phyloP scores from a whole-genome alignment of 345 rosid genomes.

The Salix exigua region DNA sequence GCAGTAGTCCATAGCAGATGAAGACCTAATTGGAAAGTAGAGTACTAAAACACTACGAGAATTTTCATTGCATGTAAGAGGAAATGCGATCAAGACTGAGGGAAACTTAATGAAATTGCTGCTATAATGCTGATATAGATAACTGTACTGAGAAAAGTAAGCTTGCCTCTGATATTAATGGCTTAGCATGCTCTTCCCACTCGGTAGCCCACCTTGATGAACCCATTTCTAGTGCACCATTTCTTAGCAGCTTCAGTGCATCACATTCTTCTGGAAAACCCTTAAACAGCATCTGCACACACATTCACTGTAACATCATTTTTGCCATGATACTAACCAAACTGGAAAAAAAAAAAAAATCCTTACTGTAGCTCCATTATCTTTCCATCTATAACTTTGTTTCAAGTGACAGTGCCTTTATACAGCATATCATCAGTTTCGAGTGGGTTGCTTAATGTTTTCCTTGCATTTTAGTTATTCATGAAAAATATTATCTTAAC shows the following conservation, averaged over 20 bases:
- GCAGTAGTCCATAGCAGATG: too few species aligned
- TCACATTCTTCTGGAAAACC: conserved; percentile 73
- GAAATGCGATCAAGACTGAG: neutral
- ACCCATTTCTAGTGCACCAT: conserved; percentile 62
- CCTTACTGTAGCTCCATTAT: too few species aligned
- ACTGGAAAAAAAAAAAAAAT: neutral
- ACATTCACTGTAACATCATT: neutral
- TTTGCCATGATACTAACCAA: neutral
- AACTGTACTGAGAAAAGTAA: neutral
- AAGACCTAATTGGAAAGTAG: neutral
- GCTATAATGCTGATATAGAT: neutral
- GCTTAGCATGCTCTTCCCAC: conserved; percentile 92
- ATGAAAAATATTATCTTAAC: neutral
- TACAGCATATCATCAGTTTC: neutral
- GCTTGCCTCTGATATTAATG: conserved; percentile 40
- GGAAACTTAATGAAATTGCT: neutral
- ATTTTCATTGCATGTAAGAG: neutral
- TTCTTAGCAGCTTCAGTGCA: conserved; percentile 51
- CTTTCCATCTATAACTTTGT: too few species aligned
- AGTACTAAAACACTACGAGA: neutral
- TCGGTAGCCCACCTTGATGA: conserved; percentile 79
- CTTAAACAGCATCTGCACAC: conserved; percentile 66
- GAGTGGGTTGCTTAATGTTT: too few species aligned
- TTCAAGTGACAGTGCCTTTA: neutral
- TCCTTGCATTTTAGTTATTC: too few species aligned